phyloP scores from a whole-genome alignment of 2,329 filamentous ascomycete genomes.

The Beauveria scarabaeidicola region DNA sequence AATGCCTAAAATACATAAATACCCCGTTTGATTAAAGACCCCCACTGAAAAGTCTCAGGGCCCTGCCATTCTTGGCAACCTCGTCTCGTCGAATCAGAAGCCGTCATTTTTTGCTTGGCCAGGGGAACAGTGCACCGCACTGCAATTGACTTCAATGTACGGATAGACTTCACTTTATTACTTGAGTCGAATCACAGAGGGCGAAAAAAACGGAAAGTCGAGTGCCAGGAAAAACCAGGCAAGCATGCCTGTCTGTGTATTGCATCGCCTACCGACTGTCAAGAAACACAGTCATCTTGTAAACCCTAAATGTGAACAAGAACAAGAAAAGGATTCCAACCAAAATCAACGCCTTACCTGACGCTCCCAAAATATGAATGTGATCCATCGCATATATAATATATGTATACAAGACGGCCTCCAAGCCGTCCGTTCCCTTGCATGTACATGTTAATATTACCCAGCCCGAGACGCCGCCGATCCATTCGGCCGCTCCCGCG shows the following conservation, averaged over 20 bases:
- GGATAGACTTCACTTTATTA: neutral
- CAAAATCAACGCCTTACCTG: neutral
- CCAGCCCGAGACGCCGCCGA: neutral
- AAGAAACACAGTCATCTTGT: neutral
- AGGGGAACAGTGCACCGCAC: too few relatives aligned
- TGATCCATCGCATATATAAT: neutral
- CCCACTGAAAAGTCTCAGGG: neutral
- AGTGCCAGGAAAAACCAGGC: neutral
- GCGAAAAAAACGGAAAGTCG: too few relatives aligned
- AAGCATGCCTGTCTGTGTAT: neutral
- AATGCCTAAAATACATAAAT: too few relatives aligned
- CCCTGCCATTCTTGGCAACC: neutral
- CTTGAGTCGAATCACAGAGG: too few relatives aligned
- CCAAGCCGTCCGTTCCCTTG: neutral
- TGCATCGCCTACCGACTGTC: neutral
- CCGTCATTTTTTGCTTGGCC: neutral
- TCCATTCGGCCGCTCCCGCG: conserved; percentile 3
- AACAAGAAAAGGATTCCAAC: too few relatives aligned
- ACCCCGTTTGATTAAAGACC: conserved; percentile 7
- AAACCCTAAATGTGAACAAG: too few relatives aligned
- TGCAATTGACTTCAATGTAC: too few relatives aligned
- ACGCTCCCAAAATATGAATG: neutral
- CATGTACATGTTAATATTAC: conserved; percentile 1
- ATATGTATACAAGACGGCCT: conserved; percentile 1
- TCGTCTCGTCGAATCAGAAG: neutral